Base-by-base conservation (phyloP, 1,284 basidiomycete genomes). In the Apiotrichum brassicae region DNA sequence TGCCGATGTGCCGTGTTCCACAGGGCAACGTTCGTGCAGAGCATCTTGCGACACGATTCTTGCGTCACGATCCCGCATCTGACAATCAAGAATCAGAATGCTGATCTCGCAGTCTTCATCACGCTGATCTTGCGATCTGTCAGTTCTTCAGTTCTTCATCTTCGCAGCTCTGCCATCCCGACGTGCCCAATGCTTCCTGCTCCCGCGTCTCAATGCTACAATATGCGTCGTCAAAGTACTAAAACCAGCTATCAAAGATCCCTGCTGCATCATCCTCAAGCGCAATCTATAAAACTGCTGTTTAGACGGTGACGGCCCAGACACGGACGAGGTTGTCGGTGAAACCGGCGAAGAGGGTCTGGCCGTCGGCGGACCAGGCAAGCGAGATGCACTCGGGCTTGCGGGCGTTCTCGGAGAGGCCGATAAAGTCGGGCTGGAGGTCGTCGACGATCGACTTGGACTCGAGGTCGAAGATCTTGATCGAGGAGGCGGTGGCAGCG, bases 381-480 rank as follows among this genome's bases (percentile, higher is more conserved):
- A 99, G 89, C 50, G 93, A 97, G 49, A 93, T 87, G 76, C 90
- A 94, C 78, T 97, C 90, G 41, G 95, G 93, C 67, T 89, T 87
- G 67, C 84, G 82, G 46, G 86, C 82, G 63, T 85, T 84, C 63
- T 85, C 83, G 60, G 82, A 79, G 58, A 85, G 80, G 48, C 64
- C 67, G 66, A 87, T 85, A 72, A 88, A 92, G 66, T 91, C 86
- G 56, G 91, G 90, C 64, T 64, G 60, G 80, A 98, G 87, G 79
- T 98, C 93, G 70, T 97, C 95, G 60, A 98, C 94, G 72, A 98
- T 97, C 42, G 88, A 90, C 91, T 94, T 94, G 85, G 86, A 89
- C 83, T 95, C 91, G 51, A 95, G 81, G 75, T 97, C 92, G 74
- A 97, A 97, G 77, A 97, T 97, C 82, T 98, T 98, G 79, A 98